A percentile compares a stretch with the other conserved stretches of the same genome.
These are phyloP conservation scores for Pelargonium nanum DNA, from an alignment of 345 rosid genomes.

Conservation along the genomic window DNA sequence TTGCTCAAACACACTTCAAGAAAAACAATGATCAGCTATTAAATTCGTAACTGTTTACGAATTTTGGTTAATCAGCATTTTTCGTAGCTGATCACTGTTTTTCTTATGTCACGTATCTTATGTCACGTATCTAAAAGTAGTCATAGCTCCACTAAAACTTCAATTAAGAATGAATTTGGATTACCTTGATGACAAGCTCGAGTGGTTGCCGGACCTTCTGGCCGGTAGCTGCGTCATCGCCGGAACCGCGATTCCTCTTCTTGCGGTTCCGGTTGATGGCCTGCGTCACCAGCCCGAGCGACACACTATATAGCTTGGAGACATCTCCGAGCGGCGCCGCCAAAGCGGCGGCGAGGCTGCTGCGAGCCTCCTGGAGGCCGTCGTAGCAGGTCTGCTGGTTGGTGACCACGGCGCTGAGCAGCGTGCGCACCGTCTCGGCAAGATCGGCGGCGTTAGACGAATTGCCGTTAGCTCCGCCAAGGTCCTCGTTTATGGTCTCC, in stretches of 20 bases:
- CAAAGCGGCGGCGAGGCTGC: conserved; percentile 24
- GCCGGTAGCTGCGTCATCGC: not conserved
- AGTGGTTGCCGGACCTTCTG: not conserved
- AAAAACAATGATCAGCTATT: no score
- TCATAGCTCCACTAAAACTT: no score
- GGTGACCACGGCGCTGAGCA: conserved; percentile 53
- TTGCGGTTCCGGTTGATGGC: conserved; percentile 35
- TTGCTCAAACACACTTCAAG: no score
- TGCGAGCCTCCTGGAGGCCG: conserved; percentile 35
- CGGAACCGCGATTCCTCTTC: not conserved
- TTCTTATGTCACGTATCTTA: no score
- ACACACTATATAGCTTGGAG: conserved; percentile 41
- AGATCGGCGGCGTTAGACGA: conserved; percentile 19
- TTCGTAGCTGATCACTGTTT: no score
- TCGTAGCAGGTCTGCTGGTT: conserved; percentile 63
- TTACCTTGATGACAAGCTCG: not conserved
- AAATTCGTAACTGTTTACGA: no score
- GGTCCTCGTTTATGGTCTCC: conserved; percentile 22
- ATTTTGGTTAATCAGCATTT: no score
- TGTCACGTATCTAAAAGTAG: no score
- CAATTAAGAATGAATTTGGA: no score
- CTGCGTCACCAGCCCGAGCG: conserved; percentile 42
- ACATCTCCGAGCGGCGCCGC: conserved; percentile 26
- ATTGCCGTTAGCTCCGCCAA: conserved; percentile 20
- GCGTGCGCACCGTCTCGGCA: conserved; percentile 35